Evolutionary conservation across 163 green algal genomes (phyloP).

Genomic region (Scenedesmus sp.): DNA sequence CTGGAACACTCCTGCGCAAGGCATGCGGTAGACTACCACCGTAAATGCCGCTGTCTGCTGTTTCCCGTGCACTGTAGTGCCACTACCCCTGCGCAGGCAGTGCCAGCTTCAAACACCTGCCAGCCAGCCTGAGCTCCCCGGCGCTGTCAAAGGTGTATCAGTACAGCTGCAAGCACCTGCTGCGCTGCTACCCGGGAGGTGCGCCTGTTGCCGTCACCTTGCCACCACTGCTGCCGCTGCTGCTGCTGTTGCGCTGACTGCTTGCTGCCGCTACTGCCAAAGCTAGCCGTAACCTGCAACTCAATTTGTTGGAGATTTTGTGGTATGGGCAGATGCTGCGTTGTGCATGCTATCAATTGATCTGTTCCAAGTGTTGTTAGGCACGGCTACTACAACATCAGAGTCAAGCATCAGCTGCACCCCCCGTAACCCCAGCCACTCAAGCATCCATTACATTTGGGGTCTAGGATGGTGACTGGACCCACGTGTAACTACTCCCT

Average conservation of each 20-base stretch:
- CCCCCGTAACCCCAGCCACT: not conserved
- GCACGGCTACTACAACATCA: not conserved
- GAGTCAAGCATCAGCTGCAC: not conserved
- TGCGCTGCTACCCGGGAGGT: constrained; percentile 40
- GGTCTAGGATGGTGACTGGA: too few species aligned
- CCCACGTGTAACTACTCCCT: too few species aligned
- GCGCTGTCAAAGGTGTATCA: not conserved
- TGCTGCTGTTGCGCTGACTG: too few species aligned
- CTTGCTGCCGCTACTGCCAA: too few species aligned
- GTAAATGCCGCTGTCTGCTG: constrained; percentile 1
- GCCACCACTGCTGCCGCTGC: too few species aligned
- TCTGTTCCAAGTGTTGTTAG: too few species aligned
- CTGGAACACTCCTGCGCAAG: too few species aligned
- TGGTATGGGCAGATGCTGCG: too few species aligned
- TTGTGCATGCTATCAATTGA: too few species aligned
- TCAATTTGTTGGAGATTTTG: too few species aligned
- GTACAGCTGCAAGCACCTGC: constrained; percentile 37
- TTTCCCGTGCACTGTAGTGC: not conserved
- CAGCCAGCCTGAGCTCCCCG: not conserved
- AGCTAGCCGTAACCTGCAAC: too few species aligned
- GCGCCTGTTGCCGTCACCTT: not conserved
- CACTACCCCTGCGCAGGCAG: not conserved
- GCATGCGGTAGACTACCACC: too few species aligned
- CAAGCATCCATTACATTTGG: not conserved
- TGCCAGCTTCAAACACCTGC: not conserved